Evolutionary conservation across 2,329 filamentous ascomycete species (phyloP), one percentile per base, ranked within the genome.

Genomic region (Fragosphaeria purpurea): DNA sequence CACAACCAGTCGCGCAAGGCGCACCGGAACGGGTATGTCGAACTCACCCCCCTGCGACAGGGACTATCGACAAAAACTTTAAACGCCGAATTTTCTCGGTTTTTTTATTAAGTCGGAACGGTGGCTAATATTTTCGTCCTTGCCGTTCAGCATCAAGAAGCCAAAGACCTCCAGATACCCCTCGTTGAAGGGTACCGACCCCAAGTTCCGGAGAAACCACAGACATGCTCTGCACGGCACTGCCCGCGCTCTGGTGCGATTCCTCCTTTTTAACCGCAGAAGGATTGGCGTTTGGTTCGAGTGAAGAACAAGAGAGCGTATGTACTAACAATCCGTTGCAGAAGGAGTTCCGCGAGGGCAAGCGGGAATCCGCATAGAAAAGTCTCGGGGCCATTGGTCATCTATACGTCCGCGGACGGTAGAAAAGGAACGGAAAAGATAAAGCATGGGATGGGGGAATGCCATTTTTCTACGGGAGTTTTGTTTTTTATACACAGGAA

Each of bases 201-300:
- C 93, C 71, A 98, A 98, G 85, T 98, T 98, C 83, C 86, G 93
- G 75, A 86, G 93, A 77, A 98, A 98, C 83, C 93, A 98, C 81
- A 88, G 89, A 80, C 91, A 98, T 83, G 93, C 93, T 74, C 89
- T 97, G 60, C 93, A 97, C 81, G 93, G 93, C 73, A 98, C 90
- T 71, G 89, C 88, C 81, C 94, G 88, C 80, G 93, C 93, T 71
- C 77, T 98, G 79, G 91, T 97, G 84, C 79, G 52, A 12, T 13
- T 5, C n/a, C 9, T 9, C 35, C 40, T 6, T 13, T 30, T 9
- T 40, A 31, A 8, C n/a, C 41, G 44, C 30, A 37, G 22, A 22
- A 22, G 22, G 22, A 22, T 22, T 22, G 22, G 22, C 22, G 22
- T 22, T 22, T 3, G 22, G 22, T 22, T 22, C 22, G 22, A 22